A percentile compares a stretch with the other conserved stretches of the same genome.
phyloP scores from a whole-genome alignment of 1,284 basidiomycete species.

The Puccinia horiana region DNA sequence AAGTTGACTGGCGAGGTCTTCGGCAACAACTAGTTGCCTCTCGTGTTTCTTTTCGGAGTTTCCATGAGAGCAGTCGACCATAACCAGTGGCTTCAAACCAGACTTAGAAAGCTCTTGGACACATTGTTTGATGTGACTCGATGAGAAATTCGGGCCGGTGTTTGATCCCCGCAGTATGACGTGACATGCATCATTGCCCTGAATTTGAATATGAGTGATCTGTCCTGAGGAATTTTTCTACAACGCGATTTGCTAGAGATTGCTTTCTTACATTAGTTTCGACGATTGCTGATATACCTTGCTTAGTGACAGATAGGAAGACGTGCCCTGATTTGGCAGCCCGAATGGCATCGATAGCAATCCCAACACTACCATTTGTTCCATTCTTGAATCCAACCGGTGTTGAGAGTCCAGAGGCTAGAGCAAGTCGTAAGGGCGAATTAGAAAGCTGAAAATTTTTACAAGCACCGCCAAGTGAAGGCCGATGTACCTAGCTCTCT shows the following conservation, averaged over 20 bases:
- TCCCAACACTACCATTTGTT: slow-evolving; percentile 61
- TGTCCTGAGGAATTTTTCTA: neutral
- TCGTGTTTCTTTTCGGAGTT: slow-evolving; percentile 67
- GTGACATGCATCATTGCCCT: slow-evolving; percentile 71
- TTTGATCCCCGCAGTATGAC: slow-evolving; percentile 89
- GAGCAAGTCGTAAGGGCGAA: neutral
- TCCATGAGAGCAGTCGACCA: slow-evolving; percentile 91
- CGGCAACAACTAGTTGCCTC: slow-evolving; percentile 64
- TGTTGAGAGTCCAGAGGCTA: slow-evolving; percentile 71
- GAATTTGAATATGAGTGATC: neutral
- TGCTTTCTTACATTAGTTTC: slow-evolving; percentile 59
- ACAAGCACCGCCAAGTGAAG: neutral
- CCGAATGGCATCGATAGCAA: slow-evolving; percentile 93
- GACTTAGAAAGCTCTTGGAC: slow-evolving; percentile 72
- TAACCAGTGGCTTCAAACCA: slow-evolving; percentile 74
- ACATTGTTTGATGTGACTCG: slow-evolving; percentile 74
- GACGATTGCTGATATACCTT: slow-evolving; percentile 65
- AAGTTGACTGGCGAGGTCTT: slow-evolving; percentile 65
- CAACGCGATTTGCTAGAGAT: neutral
- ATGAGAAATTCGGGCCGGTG: slow-evolving; percentile 79
- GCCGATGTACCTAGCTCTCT: slow-evolving; percentile 63
- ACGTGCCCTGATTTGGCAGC: slow-evolving; percentile 87
- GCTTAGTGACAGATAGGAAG: slow-evolving; percentile 96
- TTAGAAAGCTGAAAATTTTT: neutral
- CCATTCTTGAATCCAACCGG: slow-evolving; percentile 96